These are phyloP conservation scores for Crucibulum laeve DNA, from an alignment of 768 basidiomycete species.

Conservation along the genomic window DNA sequence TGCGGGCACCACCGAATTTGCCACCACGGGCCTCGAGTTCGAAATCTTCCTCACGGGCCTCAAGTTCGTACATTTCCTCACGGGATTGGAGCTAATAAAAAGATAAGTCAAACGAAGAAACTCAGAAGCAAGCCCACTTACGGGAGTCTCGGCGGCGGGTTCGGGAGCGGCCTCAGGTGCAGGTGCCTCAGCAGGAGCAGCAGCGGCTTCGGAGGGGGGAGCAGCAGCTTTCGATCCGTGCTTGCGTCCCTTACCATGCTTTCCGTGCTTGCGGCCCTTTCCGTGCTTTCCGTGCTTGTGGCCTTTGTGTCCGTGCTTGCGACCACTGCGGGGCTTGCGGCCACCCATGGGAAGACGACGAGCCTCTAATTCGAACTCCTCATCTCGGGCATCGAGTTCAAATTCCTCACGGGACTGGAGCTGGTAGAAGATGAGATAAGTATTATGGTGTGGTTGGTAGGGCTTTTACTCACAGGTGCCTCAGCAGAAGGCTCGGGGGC, in stretches of 20 bases:
- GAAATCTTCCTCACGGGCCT: neutral
- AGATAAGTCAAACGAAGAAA: no score
- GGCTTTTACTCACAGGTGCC: slow-evolving; percentile 1
- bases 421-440: no score
- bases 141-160: neutral
- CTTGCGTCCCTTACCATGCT: slow-evolving; percentile 3
- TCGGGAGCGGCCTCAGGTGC: neutral
- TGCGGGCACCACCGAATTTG: neutral
- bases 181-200: no score
- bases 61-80: neutral
- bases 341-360: neutral
- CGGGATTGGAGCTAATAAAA: neutral
- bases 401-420: no score
- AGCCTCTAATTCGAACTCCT: neutral
- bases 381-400: no score
- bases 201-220: neutral
- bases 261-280: neutral
- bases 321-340: no score
- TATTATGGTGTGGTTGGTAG: no score
- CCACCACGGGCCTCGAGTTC: neutral
- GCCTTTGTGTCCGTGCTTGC: slow-evolving; percentile 5
- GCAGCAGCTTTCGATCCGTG: neutral
- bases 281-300: slow-evolving; percentile 2
- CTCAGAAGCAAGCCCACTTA: neutral
- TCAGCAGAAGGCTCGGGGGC: slow-evolving; percentile 2